These are phyloP conservation scores for Penicillium brevicompactum DNA, from an alignment of 2,329 filamentous ascomycete species.

Conservation along the genomic window DNA sequence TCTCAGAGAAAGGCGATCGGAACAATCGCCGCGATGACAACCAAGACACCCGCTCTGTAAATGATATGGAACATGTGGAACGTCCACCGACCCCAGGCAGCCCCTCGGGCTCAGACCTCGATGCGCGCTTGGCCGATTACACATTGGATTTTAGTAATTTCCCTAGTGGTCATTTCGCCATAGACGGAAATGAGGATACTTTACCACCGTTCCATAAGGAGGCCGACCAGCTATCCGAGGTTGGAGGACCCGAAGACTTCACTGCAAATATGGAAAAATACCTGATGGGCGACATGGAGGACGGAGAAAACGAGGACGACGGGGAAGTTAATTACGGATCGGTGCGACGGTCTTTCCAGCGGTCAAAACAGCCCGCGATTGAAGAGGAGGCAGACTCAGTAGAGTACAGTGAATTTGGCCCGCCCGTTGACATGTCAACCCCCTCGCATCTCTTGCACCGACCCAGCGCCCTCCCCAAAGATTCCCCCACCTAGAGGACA, in stretches of 20 bases:
- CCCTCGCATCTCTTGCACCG: conserved; percentile 43
- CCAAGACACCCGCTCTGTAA: conserved; percentile 8
- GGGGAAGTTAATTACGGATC: conserved; percentile 9
- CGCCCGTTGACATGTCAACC: conserved; percentile 47
- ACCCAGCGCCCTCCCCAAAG: conserved; percentile 27
- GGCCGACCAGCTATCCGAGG: conserved; percentile 38
- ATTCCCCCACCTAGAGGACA: conserved; percentile 38
- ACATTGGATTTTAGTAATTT: conserved; percentile 44
- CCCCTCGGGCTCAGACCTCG: conserved; percentile 34
- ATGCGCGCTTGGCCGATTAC: conserved; percentile 44
- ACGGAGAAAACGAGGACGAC: conserved; percentile 16
- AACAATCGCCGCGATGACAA: conserved; percentile 13
- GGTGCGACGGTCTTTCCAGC: conserved; percentile 19
- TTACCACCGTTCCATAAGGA: conserved; percentile 30
- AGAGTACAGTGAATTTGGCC: conserved; percentile 46
- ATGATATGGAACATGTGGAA: conserved; percentile 10
- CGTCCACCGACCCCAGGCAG: conserved; percentile 27
- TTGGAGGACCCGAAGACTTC: conserved; percentile 46
- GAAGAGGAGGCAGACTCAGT: conserved; percentile 33
- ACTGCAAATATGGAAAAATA: conserved; percentile 46
- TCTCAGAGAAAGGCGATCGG: conserved; percentile 7
- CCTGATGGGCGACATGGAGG: conserved; percentile 34
- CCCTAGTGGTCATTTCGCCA: conserved; percentile 28
- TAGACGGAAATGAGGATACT: conserved; percentile 25
- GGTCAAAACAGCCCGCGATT: conserved; percentile 27